phyloP scores from a whole-genome alignment of 768 basidiomycete species.

The Leccinellum luteum region DNA sequence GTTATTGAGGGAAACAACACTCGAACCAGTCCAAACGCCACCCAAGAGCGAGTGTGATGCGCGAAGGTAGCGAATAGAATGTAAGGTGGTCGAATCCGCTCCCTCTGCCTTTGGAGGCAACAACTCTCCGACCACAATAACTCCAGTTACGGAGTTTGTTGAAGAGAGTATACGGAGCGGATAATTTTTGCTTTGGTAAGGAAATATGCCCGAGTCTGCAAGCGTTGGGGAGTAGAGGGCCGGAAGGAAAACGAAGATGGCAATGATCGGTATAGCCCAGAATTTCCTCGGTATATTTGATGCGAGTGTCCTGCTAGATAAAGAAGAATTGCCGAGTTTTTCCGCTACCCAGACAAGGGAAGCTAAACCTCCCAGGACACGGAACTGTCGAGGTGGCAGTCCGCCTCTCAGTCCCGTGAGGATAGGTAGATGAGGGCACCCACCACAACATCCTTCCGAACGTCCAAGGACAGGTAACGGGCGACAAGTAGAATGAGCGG shows the following conservation, averaged over 20 bases:
- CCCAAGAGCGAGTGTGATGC: conserved; percentile 65
- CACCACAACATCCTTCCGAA: conserved; percentile 22
- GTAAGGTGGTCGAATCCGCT: conserved; percentile 32
- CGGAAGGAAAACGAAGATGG: conserved; percentile 38
- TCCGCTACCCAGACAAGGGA: conserved; percentile 15
- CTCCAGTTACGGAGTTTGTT: conserved; percentile 70
- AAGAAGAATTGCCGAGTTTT: not conserved
- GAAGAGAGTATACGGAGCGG: conserved; percentile 68
- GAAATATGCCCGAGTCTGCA: conserved; percentile 47
- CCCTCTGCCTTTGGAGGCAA: conserved; percentile 37
- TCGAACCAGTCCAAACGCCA: conserved; percentile 75
- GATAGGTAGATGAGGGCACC: not conserved
- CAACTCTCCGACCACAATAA: conserved; percentile 79
- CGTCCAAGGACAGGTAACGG: conserved; percentile 19
- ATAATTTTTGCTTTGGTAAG: conserved; percentile 50
- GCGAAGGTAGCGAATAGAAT: conserved; percentile 59
- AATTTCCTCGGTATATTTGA: conserved; percentile 3
- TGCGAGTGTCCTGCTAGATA: not conserved
- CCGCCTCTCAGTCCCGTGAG: conserved; percentile 2
- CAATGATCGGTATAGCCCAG: conserved; percentile 21
- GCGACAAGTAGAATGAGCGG: conserved; percentile 16
- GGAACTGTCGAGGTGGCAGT: conserved; percentile 19
- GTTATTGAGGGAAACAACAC: conserved; percentile 42
- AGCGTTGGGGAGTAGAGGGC: conserved; percentile 55
- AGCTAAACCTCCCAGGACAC: conserved; percentile 18